phyloP scores from a whole-genome alignment of 495 filamentous ascomycete genomes.

The Aspergillus carlsbadensis region DNA sequence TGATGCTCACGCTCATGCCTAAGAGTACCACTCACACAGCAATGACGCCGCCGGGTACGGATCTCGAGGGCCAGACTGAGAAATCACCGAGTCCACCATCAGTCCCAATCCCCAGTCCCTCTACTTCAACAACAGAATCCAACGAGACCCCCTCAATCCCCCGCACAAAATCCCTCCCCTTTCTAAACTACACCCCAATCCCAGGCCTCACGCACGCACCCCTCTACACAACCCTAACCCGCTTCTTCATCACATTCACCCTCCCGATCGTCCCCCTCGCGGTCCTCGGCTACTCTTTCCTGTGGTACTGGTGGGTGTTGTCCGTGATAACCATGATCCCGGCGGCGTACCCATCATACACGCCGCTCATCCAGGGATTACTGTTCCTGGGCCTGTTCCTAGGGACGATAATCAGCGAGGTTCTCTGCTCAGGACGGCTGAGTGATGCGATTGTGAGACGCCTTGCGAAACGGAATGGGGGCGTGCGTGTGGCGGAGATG shows the following conservation, averaged over 20 bases:
- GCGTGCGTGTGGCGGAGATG: constrained; percentile 54
- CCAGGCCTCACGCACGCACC: constrained; percentile 56
- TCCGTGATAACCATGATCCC: constrained; percentile 61
- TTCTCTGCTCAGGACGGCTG: constrained; percentile 53
- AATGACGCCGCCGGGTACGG: not conserved
- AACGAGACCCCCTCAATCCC: constrained; percentile 20
- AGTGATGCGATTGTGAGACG: constrained; percentile 52
- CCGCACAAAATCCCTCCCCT: constrained; percentile 51
- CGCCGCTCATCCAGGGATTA: constrained; percentile 56
- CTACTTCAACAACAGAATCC: not conserved
- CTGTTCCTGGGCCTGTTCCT: constrained; percentile 58
- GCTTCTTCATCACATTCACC: constrained; percentile 50
- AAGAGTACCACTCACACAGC: not conserved
- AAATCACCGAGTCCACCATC: too few relatives aligned
- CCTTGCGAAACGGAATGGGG: constrained; percentile 47
- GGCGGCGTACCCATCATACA: constrained; percentile 52
- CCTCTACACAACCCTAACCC: constrained; percentile 46
- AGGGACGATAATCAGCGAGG: constrained; percentile 54
- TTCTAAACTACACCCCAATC: constrained; percentile 48
- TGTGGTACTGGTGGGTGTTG: constrained; percentile 65
- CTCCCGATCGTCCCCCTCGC: constrained; percentile 45
- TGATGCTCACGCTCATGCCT: constrained; percentile 46
- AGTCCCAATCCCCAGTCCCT: not conserved
- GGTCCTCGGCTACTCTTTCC: constrained; percentile 54
- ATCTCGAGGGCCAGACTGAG: constrained; percentile 27